Evolutionary conservation across 2,329 filamentous ascomycete genomes (phyloP), one percentile per base, ranked within the genome.

Genomic region (Westerdykella aurantiaca): DNA sequence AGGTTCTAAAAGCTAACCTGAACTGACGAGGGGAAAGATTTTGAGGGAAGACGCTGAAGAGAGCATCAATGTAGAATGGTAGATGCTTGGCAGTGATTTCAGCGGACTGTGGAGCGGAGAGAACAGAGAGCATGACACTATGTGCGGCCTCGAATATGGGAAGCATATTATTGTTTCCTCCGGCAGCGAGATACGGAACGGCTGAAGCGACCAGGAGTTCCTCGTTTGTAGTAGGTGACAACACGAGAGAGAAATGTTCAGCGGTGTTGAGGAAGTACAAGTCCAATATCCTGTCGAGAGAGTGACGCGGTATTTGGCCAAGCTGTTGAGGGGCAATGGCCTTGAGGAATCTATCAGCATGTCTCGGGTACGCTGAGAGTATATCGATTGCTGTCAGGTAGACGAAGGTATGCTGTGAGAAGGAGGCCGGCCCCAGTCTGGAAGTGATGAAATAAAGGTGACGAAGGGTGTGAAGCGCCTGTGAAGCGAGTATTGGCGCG

Each of bases 101-200:
- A 14, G 83, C 81, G 55, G 89, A 90, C 50, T 86, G 82, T 0
- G 89, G 87, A 41, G 86, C 85, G 0, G 86, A 86, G 37, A 95
- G 80, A 4, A 88, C 82, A 1, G 90, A 82, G 5, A 96, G 78
- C 52, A 88, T 79, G 34, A 90, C 80, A 51, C 85, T 86, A 68
- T 96, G 90, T 0, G 89, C 88, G 1, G 90, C 82, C 67, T 96
- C 90, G 56, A 94, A 95, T n/a, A 94, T 80, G 34, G 82, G 77
- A 2, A 83, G 68, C 9, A 86, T 72, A 37, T 77, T 69, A 17
- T 71, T 69, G 50, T 80, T 77, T 14, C 74, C 74, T 21, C 75
- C 77, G n/a, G 77, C 70, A 35, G 75, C 73, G 3, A 96, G 79
- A 60, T 95, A 93, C 1, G 84, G 78, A 5, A 81, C 78, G 6